phyloP scores from a whole-genome alignment of 2,329 filamentous ascomycete genomes.

The Aspergillus ochraceoroseus region DNA sequence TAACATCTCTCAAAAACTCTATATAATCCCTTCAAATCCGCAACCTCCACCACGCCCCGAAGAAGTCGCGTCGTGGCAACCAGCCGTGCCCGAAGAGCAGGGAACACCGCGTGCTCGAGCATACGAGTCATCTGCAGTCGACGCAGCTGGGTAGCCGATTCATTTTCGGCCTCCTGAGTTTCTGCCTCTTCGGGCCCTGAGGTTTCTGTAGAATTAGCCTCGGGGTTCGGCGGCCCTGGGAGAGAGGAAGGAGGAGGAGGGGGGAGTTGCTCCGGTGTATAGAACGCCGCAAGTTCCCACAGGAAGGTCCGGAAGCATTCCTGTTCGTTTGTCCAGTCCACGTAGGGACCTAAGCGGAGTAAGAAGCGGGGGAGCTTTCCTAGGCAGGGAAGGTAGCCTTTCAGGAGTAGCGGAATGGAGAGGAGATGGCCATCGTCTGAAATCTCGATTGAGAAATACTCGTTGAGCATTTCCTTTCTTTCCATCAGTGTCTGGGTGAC shows the following conservation, averaged over 20 bases:
- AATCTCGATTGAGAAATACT: conserved; percentile 88
- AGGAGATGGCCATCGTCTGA: conserved; percentile 70
- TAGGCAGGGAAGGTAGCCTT: conserved; percentile 80
- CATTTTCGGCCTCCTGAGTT: conserved; percentile 41
- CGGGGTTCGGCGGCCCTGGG: not conserved
- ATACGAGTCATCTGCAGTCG: conserved; percentile 66
- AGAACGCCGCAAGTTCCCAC: conserved; percentile 81
- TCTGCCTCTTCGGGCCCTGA: no score
- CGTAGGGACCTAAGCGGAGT: conserved; percentile 77
- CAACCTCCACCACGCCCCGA: conserved; percentile 76
- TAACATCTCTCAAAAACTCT: conserved; percentile 91
- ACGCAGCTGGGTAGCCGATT: conserved; percentile 47
- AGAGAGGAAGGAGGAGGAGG: conserved; percentile 33
- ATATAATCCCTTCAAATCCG: conserved; percentile 88
- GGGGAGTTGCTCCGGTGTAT: conserved; percentile 81
- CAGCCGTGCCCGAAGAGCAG: conserved; percentile 75
- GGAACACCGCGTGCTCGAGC: conserved; percentile 83
- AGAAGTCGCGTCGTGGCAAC: conserved; percentile 76
- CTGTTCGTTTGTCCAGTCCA: conserved; percentile 81
- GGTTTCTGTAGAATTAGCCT: no score
- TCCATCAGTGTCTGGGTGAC: conserved; percentile 67
- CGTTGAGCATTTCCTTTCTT: conserved; percentile 76
- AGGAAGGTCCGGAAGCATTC: conserved; percentile 79
- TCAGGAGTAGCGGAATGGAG: conserved; percentile 76
- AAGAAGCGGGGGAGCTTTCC: conserved; percentile 86